phyloP scores from a whole-genome alignment of 176 grass and related monocot genomes.

The Hyparrhenia diplandra region DNA sequence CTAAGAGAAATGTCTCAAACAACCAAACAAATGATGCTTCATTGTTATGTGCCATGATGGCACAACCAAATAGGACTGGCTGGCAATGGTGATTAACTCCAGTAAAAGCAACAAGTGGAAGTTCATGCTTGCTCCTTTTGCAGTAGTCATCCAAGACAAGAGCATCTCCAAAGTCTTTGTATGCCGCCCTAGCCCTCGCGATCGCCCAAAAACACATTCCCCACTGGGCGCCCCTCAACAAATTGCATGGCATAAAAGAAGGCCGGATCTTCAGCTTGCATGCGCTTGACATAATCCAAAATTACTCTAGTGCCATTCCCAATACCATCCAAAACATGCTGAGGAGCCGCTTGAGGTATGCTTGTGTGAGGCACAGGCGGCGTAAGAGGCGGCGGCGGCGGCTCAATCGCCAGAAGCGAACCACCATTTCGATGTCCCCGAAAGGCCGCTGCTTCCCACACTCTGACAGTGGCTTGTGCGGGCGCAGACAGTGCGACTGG shows the following conservation, averaged over 20 bases:
- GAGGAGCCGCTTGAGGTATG: not conserved
- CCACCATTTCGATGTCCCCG: constrained; percentile 18
- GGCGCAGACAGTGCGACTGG: constrained; percentile 42
- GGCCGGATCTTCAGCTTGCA: constrained; percentile 54
- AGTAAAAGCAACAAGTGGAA: constrained; percentile 43
- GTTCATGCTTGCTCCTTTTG: constrained; percentile 44
- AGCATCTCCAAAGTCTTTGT: constrained; percentile 42
- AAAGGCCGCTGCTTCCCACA: constrained; percentile 42
- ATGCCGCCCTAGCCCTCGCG: constrained; percentile 35
- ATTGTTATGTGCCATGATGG: constrained; percentile 43
- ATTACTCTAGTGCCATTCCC: constrained; percentile 34
- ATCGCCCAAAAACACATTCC: constrained; percentile 58
- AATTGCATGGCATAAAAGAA: constrained; percentile 63
- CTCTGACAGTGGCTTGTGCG: constrained; percentile 57
- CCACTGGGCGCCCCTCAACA: constrained; percentile 38
- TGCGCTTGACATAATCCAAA: constrained; percentile 55
- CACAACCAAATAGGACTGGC: constrained; percentile 51
- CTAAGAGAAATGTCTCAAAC: constrained; percentile 50
- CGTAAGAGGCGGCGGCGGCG: not conserved
- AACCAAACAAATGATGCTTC: constrained; percentile 49
- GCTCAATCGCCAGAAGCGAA: constrained; percentile 29
- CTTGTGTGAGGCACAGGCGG: not conserved
- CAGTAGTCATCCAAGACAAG: constrained; percentile 40
- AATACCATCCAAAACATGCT: constrained; percentile 26
- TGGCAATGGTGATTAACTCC: constrained; percentile 64